These are phyloP conservation scores for Keqinozyma sinolaborantium DNA, from an alignment of 1,139 yeast species.

Conservation along the genomic window DNA sequence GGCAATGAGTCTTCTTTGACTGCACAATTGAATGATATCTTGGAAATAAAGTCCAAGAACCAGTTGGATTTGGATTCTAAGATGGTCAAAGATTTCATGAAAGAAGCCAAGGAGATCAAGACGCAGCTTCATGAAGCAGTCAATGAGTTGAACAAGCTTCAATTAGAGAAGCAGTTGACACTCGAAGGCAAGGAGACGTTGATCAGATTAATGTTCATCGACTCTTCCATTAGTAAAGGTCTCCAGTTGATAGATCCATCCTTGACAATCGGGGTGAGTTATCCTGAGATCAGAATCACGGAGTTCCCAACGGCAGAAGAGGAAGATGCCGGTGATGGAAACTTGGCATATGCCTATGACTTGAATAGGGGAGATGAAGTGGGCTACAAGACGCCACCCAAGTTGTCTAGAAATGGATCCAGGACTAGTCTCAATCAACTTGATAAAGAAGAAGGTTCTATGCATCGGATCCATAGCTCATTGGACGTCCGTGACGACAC, in stretches of 20 bases:
- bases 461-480: constrained; percentile 30
- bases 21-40: constrained; percentile 32
- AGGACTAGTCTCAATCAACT: constrained; percentile 31
- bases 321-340: neutral
- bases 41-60: constrained; percentile 24
- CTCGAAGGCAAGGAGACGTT: constrained; percentile 72
- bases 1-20: constrained; percentile 22
- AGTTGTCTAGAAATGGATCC: constrained; percentile 33
- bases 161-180: constrained; percentile 49
- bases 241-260: constrained; percentile 47
- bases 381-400: constrained; percentile 14
- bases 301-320: constrained; percentile 1
- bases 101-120: constrained; percentile 41
- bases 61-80: constrained; percentile 25
- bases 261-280: constrained; percentile 9
- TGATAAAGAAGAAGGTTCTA: constrained; percentile 42
- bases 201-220: constrained; percentile 63
- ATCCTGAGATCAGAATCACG: neutral
- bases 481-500: constrained; percentile 13
- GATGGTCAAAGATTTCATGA: constrained; percentile 39
- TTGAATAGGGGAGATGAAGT: neutral
- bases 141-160: constrained; percentile 53
- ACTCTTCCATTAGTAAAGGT: constrained; percentile 68
- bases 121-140: constrained; percentile 49
- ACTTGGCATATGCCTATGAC: neutral